Conservation (phyloP, 202 grass and related monocot genomes). For the Brachypodium distachyon region DNA sequence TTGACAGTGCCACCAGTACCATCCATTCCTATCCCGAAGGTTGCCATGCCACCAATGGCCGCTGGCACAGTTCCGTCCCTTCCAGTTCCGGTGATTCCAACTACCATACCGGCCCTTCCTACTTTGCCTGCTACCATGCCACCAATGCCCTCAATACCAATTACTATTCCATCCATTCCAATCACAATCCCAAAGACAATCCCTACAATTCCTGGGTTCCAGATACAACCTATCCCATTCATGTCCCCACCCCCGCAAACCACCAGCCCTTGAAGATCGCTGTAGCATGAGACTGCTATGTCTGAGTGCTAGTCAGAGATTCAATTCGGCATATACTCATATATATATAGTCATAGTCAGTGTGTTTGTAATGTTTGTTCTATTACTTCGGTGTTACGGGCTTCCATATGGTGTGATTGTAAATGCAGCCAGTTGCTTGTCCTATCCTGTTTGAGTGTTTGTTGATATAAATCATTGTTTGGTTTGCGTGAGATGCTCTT, state of each 20-base stretch:
- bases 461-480: constrained; percentile 19
- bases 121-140: constrained; percentile 35
- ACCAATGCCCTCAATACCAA: constrained; percentile 48
- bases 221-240: constrained; percentile 53
- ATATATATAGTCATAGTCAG: constrained; percentile 11
- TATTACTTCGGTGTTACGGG: constrained; percentile 12
- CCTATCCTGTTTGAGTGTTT: constrained; percentile 7
- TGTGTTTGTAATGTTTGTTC: constrained; percentile 18
- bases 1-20: constrained; percentile 38
- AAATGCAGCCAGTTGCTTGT: constrained; percentile 32
- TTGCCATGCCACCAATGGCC: constrained; percentile 35
- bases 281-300: not conserved
- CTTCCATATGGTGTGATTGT: constrained; percentile 26
- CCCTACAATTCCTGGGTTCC: constrained; percentile 48
- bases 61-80: constrained; percentile 37
- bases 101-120: constrained; percentile 38
- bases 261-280: constrained; percentile 40
- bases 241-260: constrained; percentile 37
- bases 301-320: constrained; percentile 8
- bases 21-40: constrained; percentile 45
- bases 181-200: constrained; percentile 44
- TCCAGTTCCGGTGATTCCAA: constrained; percentile 15
- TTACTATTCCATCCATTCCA: constrained; percentile 39
- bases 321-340: too few relatives aligned
- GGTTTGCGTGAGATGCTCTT: not conserved